Percentiles rank a stretch among this genome's conserved stretches.
These are phyloP conservation scores for Suhomyces yuchorum DNA, from an alignment of 1,139 yeast species.

Conservation along the genomic window DNA sequence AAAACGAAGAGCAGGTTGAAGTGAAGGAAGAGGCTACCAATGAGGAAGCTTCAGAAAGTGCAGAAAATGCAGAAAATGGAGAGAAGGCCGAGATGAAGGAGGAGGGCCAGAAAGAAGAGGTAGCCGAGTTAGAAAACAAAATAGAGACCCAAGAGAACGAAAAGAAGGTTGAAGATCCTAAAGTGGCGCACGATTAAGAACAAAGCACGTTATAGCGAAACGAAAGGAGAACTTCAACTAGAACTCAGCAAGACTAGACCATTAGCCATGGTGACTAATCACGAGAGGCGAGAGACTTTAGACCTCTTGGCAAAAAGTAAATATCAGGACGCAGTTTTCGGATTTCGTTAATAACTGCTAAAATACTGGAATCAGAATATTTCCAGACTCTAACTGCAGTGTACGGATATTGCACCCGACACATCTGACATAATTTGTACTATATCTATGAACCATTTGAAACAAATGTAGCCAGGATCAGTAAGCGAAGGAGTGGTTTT, in stretches of 20 bases:
- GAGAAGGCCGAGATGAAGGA: neutral
- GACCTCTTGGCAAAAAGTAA: neutral
- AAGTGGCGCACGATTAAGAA: neutral
- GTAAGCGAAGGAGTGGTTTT: no score
- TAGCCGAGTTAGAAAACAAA: neutral
- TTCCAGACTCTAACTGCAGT: neutral
- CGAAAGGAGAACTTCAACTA: neutral
- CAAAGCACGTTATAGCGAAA: neutral
- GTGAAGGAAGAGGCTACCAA: slow-evolving; percentile 2
- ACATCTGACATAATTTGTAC: neutral
- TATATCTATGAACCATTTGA: neutral
- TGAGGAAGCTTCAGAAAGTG: neutral
- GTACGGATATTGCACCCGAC: neutral
- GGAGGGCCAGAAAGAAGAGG: neutral
- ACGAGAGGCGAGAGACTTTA: neutral
- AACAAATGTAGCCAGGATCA: neutral
- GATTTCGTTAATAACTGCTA: neutral
- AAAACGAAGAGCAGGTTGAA: slow-evolving; percentile 3
- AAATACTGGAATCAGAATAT: neutral
- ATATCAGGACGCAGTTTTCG: neutral
- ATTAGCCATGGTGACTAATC: neutral
- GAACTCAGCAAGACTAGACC: neutral
- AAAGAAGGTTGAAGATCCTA: neutral
- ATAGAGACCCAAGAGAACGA: neutral
- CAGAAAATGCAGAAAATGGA: neutral